Conservation (phyloP, 1,284 basidiomycete genomes). For the Irpex rosettiformis region DNA sequence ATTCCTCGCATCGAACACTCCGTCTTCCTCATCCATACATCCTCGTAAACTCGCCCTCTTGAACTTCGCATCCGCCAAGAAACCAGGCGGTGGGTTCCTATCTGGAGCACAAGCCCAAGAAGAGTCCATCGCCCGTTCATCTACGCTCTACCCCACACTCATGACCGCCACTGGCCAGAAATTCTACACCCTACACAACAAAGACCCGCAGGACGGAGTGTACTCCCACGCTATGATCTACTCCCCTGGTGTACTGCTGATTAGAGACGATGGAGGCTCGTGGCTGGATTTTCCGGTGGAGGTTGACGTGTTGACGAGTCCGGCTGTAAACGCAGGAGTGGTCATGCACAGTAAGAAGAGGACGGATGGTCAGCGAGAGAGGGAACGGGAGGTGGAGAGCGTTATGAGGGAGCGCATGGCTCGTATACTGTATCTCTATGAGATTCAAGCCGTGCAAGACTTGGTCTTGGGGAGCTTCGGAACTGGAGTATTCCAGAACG, state of each 20-base stretch:
- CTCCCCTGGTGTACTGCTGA: conserved; percentile 52
- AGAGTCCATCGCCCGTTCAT: conserved; percentile 68
- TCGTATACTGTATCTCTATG: conserved; percentile 60
- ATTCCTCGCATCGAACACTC: conserved; percentile 22
- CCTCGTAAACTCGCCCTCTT: conserved; percentile 50
- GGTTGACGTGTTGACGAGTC: conserved; percentile 59
- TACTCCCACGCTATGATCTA: conserved; percentile 70
- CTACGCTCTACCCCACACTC: conserved; percentile 58
- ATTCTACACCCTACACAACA: conserved; percentile 57
- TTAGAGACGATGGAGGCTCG: conserved; percentile 53
- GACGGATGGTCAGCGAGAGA: conserved; percentile 31
- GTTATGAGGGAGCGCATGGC: conserved; percentile 69
- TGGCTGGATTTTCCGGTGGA: conserved; percentile 48
- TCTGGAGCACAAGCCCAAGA: conserved; percentile 67
- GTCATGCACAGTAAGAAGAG: conserved; percentile 33
- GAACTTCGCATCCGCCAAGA: conserved; percentile 68
- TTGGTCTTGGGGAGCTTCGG: conserved; percentile 72
- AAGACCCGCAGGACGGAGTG: conserved; percentile 46
- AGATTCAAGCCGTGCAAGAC: conserved; percentile 50
- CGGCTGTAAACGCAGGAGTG: conserved; percentile 67
- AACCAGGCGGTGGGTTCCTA: conserved; percentile 67
- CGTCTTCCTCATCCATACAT: conserved; percentile 1
- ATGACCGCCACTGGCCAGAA: conserved; percentile 46
- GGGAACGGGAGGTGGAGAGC: conserved; percentile 48
- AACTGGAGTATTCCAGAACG: conserved; percentile 68